phyloP scores from a whole-genome alignment of 305 asterid species.

The Lippia alba region DNA sequence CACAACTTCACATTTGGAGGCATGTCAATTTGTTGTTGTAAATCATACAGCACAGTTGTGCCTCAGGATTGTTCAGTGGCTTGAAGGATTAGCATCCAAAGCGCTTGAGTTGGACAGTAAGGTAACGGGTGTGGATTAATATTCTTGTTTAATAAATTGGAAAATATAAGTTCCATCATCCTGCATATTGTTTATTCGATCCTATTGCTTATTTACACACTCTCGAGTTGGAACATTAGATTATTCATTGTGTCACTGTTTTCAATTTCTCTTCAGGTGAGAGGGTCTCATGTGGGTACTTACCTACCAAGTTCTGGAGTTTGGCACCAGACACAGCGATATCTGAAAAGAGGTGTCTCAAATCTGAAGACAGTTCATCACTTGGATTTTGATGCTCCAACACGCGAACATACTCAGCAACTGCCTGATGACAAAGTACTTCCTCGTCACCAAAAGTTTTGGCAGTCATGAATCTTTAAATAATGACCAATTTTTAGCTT shows the following conservation, averaged over 20 bases:
- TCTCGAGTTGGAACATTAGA: neutral
- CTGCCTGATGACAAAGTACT: conserved; percentile 91
- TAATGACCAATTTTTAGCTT: conserved; percentile 20
- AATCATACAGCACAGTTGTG: conserved; percentile 89
- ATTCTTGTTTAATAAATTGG: conserved; percentile 28
- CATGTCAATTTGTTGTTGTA: conserved; percentile 77
- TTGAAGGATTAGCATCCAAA: conserved; percentile 93
- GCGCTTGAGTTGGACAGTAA: conserved; percentile 88
- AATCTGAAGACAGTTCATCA: conserved; percentile 78
- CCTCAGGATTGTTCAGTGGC: conserved; percentile 97
- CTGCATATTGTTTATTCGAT: neutral
- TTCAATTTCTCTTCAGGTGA: conserved; percentile 58
- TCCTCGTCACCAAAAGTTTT: conserved; percentile 34
- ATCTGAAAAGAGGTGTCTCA: conserved; percentile 73
- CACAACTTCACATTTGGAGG: conserved; percentile 93
- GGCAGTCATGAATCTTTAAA: conserved; percentile 30
- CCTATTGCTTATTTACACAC: conserved; percentile 10
- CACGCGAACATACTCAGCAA: conserved; percentile 91
- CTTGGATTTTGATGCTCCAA: conserved; percentile 99
- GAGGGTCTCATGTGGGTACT: conserved; percentile 95
- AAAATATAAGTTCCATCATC: conserved; percentile 6
- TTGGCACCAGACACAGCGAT: conserved; percentile 95
- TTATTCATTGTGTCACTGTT: conserved; percentile 18
- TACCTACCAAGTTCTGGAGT: conserved; percentile 96
- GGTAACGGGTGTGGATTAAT: conserved; percentile 55